Evolutionary conservation across 352 stramenopile species (phyloP).

Genomic region (Pythium aquatile): DNA sequence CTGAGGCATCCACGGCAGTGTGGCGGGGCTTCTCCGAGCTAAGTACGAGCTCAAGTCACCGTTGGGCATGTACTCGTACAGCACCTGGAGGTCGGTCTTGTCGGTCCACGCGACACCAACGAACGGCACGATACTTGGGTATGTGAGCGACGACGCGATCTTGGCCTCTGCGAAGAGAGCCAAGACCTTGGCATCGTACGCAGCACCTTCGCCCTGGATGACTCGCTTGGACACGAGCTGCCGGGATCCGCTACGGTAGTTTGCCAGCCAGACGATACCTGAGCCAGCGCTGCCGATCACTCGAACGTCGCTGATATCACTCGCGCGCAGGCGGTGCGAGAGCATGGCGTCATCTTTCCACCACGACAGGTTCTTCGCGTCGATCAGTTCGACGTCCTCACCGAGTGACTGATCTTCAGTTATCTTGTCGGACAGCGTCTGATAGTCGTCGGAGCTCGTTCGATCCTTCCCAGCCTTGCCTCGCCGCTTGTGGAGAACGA

Average conservation of each 20-base stretch:
- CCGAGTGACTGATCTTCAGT: neutral
- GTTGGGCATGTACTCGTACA: neutral
- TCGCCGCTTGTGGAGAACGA: neutral
- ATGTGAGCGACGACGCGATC: neutral
- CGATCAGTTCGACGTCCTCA: no score
- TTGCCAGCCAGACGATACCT: neutral
- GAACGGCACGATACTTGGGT: neutral
- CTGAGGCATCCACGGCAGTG: neutral
- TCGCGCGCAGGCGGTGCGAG: neutral
- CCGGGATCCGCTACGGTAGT: neutral
- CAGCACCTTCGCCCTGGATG: neutral
- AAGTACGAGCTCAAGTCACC: neutral
- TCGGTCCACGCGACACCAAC: neutral
- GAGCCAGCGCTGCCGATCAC: neutral
- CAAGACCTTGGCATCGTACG: neutral
- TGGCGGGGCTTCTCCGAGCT: neutral
- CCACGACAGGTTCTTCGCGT: neutral
- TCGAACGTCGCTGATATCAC: neutral
- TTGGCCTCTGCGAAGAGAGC: neutral
- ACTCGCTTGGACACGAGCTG: neutral
- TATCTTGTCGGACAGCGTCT: neutral
- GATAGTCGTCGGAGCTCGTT: neutral
- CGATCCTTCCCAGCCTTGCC: neutral
- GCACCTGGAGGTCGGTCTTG: neutral
- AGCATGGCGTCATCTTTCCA: conserved; percentile 1